A percentile compares a stretch with the other conserved stretches of the same genome.
phyloP scores from a whole-genome alignment of 2,329 filamentous ascomycete species.

The Lachnum nothofagi region DNA sequence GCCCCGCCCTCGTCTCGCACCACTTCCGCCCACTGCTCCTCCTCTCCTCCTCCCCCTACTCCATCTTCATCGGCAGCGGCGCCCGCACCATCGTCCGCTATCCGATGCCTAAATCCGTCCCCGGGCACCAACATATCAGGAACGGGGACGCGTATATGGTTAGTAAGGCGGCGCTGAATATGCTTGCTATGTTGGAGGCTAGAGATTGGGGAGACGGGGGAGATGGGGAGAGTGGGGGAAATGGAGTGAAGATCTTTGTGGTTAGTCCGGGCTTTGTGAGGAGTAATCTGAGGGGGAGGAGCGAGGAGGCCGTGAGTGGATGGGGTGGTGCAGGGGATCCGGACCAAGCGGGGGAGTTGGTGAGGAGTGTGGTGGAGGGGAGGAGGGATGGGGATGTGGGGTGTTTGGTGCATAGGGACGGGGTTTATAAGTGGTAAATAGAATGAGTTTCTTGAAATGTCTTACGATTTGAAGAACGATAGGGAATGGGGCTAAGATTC shows the following conservation, averaged over 20 bases:
- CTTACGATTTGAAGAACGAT: too few species aligned
- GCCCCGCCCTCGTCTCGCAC: constrained; percentile 6
- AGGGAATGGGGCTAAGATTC: too few species aligned
- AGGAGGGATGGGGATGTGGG: constrained; percentile 20
- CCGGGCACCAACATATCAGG: not conserved
- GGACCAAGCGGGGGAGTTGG: constrained; percentile 34
- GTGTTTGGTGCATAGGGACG: constrained; percentile 16
- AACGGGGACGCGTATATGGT: constrained; percentile 5
- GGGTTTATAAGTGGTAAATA: constrained; percentile 19
- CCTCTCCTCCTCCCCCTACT: constrained; percentile 15
- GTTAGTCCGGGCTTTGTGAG: constrained; percentile 31
- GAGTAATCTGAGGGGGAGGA: constrained; percentile 28
- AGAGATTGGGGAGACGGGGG: constrained; percentile 3
- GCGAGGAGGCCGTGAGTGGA: constrained; percentile 23
- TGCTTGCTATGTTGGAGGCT: constrained; percentile 18
- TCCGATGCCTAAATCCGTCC: not conserved
- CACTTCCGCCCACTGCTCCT: constrained; percentile 10
- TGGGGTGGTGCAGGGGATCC: constrained; percentile 29
- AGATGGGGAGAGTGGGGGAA: too few species aligned
- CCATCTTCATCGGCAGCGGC: constrained; percentile 44
- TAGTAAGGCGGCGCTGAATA: constrained; percentile 15
- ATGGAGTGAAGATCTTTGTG: constrained; percentile 28
- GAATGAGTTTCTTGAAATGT: too few species aligned
- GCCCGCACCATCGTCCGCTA: not conserved
- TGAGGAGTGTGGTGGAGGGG: constrained; percentile 29